Base-by-base conservation (phyloP, 352 stramenopile genomes). In the Globisporangium megalacanthum region DNA sequence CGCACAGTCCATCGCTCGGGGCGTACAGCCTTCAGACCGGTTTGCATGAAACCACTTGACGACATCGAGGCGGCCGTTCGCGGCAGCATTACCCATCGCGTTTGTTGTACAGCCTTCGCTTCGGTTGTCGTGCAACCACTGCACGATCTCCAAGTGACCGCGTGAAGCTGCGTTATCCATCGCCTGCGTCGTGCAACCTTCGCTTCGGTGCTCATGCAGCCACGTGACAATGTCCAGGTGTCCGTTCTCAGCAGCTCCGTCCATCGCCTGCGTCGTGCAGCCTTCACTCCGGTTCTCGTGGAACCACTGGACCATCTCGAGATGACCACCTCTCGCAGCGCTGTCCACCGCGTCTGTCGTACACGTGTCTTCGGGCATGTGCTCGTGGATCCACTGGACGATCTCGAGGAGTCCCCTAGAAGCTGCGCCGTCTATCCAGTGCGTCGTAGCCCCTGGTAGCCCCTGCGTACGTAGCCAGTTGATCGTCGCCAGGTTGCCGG, bases 221-320 rank as follows among this genome's bases (percentile, higher is more conserved):
- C 51, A 56, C 37, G 37, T 10, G 11, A 56, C 36, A 4, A 37
- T 46, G 2, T 49, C 51, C n/a, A 56, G 1, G 4, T 48, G 37
- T 0, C 51, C 51, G 17, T 15, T 47, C 7, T 4, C 25, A 3
- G 51, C 51, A 4, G 37, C 51, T 1, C 13, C 4, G 37, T 49
- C 25, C 11, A 56, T 56, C 37, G 20, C 51, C 8, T n/a, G 8
- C 2, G 3, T 19, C 20, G 22, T 8, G 4, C 37, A 56, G 11
- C 19, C 41, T 10, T 49, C 22, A 14, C 15, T 39, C 0, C 51
- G 13, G 6, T 49, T 35, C 17, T 22, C 51, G 33, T 56, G 37
- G 2, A 56, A 39, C 51, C 53, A 58, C n/a, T 47, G 10, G 4
- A 58, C 31, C n/a, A 46, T 31, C 17, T 52, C 29, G 6, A 58